Evolutionary conservation across 306 rosid genomes (phyloP), one percentile per base, ranked within the genome.

Genomic region (Cucurbita ficifolia): DNA sequence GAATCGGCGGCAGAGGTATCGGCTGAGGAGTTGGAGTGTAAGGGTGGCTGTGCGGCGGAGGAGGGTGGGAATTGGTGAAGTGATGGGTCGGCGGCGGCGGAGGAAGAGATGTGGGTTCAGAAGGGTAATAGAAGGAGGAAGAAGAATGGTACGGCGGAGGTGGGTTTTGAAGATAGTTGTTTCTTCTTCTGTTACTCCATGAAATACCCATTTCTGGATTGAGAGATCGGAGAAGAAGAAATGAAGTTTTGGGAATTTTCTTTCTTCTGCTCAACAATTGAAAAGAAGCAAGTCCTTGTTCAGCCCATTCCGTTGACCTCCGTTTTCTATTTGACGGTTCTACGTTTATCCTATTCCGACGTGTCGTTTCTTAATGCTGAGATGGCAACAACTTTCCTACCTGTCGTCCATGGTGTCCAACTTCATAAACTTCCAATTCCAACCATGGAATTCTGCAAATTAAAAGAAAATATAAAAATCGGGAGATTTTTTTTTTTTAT

Each of bases 171-270:
- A 69, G 60, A 38, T 88, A 79, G 76, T 59, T 71, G 86, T 80
- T 79, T 73, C 88, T 78, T 82, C 96, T 82, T 76, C 90, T 78
- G 58, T 72, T 76, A 82, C 79, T 84, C 87, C 87, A 80, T n/a
- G 92, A 90, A 84, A 71, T 83, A 40, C 98, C 97, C 98, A 90
- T 92, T 57, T 74, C 42, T 50, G 36, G 56, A 57, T 21, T 12
- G 61, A 43, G 73, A 43, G 67, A 55, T 45, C 39, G 71, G 62
- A 24, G 70, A 36, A 48, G 11, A 54, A 40, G 60, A 63, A 50
- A 42, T 21, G 52, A 13, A 74, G 70, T 19, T 43, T 43, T 65
- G 36, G 53, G 71, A n/a, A 0, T 7, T 17, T 62, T 8, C 10
- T 9, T 62, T 39, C 45, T 53, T 13, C 10, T 59, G 72, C 65